Base-by-base conservation (phyloP, 2,329 filamentous ascomycete genomes). In the Aspergillus bombycis region DNA sequence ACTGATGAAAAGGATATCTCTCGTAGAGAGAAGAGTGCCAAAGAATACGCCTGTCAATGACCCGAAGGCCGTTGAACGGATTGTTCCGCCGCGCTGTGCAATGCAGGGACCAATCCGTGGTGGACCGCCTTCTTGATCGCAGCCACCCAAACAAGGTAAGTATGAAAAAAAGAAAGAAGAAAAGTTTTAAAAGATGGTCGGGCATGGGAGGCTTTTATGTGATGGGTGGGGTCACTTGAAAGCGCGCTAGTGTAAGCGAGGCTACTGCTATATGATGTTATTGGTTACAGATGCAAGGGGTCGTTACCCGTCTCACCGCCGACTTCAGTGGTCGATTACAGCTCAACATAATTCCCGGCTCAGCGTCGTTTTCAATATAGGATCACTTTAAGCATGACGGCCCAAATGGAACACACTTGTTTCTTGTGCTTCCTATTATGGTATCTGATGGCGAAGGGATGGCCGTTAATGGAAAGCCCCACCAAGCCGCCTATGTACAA, bases 81-180 rank as follows among this genome's bases (percentile, higher is more conserved):
- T 70, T 74, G 81, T 77, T 80, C 80, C 82, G 72, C 83, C 83
- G 78, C 83, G 82, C 71, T 85, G 83, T 85, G 83, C 83, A 85
- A 85, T 85, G 83, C 80, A 85, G 83, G 82, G 79, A 79, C 82
- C 78, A 76, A 75, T 76, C 73, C 73, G 78, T 80, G 77, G 78
- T 77, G 72, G 72, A 72, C 75, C 78, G 75, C 75, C 75, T 80
- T 81, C 68, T 71, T 82, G 80, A 82, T 78, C 80, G 76, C 78
- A 74, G 75, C 72, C 76, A 79, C 78, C 77, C 77, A 79, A 78
- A 81, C 80, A 81, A 82, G 80, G 79, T 81, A 82, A 82, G 80
- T 82, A 82, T 82, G 80, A 82, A 79, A 79, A 81, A 78, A 73
- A 77, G 73, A 81, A 78, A 70, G 74, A 75, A 73, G 71, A 72